Percentiles rank a stretch among this genome's conserved stretches.
phyloP scores from a whole-genome alignment of 164 flowering plant species.

The Stephania japonica region DNA sequence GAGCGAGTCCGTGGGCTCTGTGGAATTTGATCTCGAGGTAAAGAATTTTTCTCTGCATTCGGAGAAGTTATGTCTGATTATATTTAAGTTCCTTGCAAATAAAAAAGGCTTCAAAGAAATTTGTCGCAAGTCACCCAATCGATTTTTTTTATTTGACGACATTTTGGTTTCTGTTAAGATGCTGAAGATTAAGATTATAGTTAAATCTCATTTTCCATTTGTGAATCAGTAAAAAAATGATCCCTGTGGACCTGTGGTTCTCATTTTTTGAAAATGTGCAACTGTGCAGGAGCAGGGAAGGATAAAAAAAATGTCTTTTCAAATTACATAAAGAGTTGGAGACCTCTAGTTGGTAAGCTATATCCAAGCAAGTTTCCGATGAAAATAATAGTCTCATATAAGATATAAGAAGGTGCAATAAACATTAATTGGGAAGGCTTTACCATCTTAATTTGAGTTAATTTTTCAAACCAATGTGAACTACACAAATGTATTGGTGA shows the following conservation, averaged over 20 bases:
- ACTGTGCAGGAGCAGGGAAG: background rate
- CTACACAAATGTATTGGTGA: too few species aligned
- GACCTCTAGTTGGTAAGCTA: background rate
- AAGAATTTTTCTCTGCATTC: background rate
- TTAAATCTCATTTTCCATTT: too few species aligned
- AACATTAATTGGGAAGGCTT: too few species aligned
- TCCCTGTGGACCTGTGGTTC: background rate
- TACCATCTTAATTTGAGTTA: too few species aligned
- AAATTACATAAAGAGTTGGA: background rate
- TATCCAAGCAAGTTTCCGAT: background rate
- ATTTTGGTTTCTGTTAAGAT: too few species aligned
- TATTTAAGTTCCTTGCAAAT: background rate
- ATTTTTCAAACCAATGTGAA: too few species aligned
- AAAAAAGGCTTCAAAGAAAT: too few species aligned
- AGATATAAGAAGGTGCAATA: too few species aligned
- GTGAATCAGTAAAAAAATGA: background rate
- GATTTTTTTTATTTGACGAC: too few species aligned
- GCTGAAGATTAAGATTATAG: too few species aligned
- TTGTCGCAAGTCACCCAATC: too few species aligned
- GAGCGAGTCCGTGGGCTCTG: conserved; percentile 70
- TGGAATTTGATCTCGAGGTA: conserved; percentile 39
- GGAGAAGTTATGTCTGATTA: background rate
- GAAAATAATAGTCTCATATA: background rate
- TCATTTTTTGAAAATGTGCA: background rate
- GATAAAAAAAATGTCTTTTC: background rate